A percentile compares a stretch with the other conserved stretches of the same genome.
Conservation (phyloP, 1,284 basidiomycete species). For the Irpex lacteus region DNA sequence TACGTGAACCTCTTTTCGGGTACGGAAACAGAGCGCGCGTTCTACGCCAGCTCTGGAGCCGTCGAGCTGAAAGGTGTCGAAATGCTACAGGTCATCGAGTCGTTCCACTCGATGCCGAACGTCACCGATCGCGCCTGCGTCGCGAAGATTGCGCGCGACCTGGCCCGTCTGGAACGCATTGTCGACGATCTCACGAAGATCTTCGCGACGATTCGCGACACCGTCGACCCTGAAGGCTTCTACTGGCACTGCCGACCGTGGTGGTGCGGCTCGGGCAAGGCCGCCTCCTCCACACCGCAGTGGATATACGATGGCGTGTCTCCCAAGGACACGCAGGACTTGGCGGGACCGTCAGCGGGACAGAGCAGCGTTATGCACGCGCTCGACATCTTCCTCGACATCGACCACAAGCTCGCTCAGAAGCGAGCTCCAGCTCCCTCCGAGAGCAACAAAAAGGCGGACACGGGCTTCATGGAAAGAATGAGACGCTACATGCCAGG, state of each 20-base stretch:
- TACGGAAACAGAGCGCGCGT: slow-evolving; percentile 82
- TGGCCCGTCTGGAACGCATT: slow-evolving; percentile 66
- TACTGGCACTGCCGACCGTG: slow-evolving; percentile 92
- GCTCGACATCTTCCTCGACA: slow-evolving; percentile 77
- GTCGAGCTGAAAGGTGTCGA: slow-evolving; percentile 88
- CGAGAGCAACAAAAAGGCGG: slow-evolving; percentile 57
- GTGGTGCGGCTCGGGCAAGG: slow-evolving; percentile 83
- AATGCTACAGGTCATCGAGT: slow-evolving; percentile 86
- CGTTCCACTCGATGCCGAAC: slow-evolving; percentile 73
- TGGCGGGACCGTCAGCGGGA: slow-evolving; percentile 90
- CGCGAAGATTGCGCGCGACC: slow-evolving; percentile 70
- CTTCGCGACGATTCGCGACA: slow-evolving; percentile 67
- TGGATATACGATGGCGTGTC: slow-evolving; percentile 88
- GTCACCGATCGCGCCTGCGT: slow-evolving; percentile 67
- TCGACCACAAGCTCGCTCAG: slow-evolving; percentile 79
- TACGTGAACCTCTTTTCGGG: slow-evolving; percentile 81
- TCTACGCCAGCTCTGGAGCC: slow-evolving; percentile 83
- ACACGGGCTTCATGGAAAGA: slow-evolving; percentile 76
- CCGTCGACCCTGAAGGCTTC: slow-evolving; percentile 86
- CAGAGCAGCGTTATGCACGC: slow-evolving; percentile 91
- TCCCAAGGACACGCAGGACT: slow-evolving; percentile 53
- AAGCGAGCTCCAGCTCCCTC: slow-evolving; percentile 71
- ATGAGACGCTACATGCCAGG: slow-evolving; percentile 84
- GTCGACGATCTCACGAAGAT: slow-evolving; percentile 74
- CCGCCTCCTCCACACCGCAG: slow-evolving; percentile 35